Percentiles rank a stretch among this genome's conserved stretches.
Evolutionary conservation across 139 green algal species (phyloP).

Genomic region (Medakamo hakoo): DNA sequence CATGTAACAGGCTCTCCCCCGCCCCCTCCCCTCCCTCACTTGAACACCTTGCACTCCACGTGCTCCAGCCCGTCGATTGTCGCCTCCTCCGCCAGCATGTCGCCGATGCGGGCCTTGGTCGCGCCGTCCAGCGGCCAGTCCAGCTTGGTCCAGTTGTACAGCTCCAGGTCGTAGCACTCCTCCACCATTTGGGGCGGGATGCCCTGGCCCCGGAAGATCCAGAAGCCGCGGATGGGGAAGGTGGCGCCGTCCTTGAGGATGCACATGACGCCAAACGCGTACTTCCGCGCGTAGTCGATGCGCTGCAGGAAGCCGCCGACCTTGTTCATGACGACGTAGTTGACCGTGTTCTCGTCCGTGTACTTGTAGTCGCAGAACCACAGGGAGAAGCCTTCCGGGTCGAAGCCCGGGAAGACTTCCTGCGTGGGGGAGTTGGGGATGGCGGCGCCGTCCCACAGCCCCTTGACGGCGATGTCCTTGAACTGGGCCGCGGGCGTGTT

Average conservation of each 20-base stretch:
- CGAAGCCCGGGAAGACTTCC: conserved; percentile 27
- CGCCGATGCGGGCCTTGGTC: conserved; percentile 27
- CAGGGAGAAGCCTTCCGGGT: conserved; percentile 35
- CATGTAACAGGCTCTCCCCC: background rate
- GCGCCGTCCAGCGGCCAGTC: conserved; percentile 9
- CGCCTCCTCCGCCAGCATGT: conserved; percentile 33
- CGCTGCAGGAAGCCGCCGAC: conserved; percentile 42
- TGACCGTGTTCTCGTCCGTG: conserved; percentile 46
- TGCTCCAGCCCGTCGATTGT: conserved; percentile 33
- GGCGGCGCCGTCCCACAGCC: conserved; percentile 26
- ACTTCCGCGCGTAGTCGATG: conserved; percentile 43
- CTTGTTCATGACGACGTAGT: conserved; percentile 55
- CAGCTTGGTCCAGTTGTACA: conserved; percentile 42
- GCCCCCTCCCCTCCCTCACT: conserved; percentile 25
- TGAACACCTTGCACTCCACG: conserved; percentile 49
- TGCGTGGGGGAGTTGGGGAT: conserved; percentile 21
- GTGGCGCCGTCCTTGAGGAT: conserved; percentile 32
- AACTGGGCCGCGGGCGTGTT: conserved; percentile 38
- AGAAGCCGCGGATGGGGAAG: conserved; percentile 36
- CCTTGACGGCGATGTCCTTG: conserved; percentile 24
- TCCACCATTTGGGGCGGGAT: conserved; percentile 36
- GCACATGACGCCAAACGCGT: conserved; percentile 49
- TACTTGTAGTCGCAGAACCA: conserved; percentile 56
- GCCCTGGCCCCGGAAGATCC: conserved; percentile 40
- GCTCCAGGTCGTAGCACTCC: conserved; percentile 43